Evolutionary conservation across 139 green algal genomes (phyloP).

Genomic region (Deuterostichococcus epilithicus): DNA sequence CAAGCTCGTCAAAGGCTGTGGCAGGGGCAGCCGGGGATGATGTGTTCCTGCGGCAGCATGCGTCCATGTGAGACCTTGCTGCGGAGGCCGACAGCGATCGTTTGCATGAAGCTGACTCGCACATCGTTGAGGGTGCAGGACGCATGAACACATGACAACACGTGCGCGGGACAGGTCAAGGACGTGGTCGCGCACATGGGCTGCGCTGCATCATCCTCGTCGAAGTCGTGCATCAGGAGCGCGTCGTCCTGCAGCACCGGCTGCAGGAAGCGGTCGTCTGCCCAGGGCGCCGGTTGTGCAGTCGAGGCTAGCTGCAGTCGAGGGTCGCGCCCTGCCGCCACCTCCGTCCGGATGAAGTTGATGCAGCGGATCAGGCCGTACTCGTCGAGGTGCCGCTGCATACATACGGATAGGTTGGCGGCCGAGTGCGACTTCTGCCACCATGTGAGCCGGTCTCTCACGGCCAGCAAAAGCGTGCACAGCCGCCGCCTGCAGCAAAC

Average conservation of each 20-base stretch:
- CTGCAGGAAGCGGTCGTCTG: constrained; percentile 54
- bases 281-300: constrained; percentile 32
- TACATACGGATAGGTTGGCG: background rate
- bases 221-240: constrained; percentile 76
- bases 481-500: no score
- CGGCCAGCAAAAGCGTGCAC: no score
- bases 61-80: no score
- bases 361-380: constrained; percentile 74
- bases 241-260: constrained; percentile 67
- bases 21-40: background rate
- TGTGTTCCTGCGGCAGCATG: background rate
- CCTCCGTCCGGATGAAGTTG: constrained; percentile 70
- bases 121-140: no score
- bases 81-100: no score
- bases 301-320: constrained; percentile 17
- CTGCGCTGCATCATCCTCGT: constrained; percentile 22
- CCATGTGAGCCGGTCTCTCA: no score
- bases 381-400: constrained; percentile 52
- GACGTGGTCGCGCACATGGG: background rate
- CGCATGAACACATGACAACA: no score
- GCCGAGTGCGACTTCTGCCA: background rate
- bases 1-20: background rate
- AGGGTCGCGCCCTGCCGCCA: constrained; percentile 48
- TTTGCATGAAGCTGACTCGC: no score
- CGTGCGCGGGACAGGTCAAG: no score